Evolutionary conservation across 805 yeast species (phyloP), one percentile per base, ranked within the genome.

Genomic region (Saturnispora serradocipensis): DNA sequence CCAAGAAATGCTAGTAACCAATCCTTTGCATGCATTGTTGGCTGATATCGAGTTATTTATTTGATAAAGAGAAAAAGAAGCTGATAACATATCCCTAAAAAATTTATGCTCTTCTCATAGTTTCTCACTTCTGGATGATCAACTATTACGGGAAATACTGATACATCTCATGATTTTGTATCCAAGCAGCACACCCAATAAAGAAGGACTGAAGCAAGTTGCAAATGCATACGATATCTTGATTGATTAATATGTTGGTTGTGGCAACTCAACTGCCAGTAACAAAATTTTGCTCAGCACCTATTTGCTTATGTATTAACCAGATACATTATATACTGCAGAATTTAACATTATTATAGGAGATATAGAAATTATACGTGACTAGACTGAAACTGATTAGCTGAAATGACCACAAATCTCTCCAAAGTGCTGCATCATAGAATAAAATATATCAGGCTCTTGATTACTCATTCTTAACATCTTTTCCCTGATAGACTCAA

Each of bases 1-100:
- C 88, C 87, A 50, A 85, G 61, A 47, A 84, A 72, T 2, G 85
- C 88, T 54, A 82, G 63, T 53, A 84, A 71, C 88, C 88, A 67
- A 49, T 67, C 70, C 58, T 64, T 63, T 42, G 69, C 68, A 49
- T 66, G 69, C 69, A 66, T 66, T 28, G 13, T 53, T 30, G 7
- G 51, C 24, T 11, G 20, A 25, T 13, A 11, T 30, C 11, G 11
- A 24, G 20, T 27, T 5, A 10, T n/a, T 40, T 27, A 22, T 40
- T 15, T 20, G 11, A n/a, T 43, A 36, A 15, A 32, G 15, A 42
- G 20, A 42, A 27, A 25, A 20, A 24, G 9, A 18, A 15, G 6
- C 20, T 28, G 27, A 49, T 43, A 30, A 39, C 27, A n/a, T 1
- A 5, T 46, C 42, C 42, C 42, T 38, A 38, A 38, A 38, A 18